Base-by-base conservation (phyloP, 2,329 filamentous ascomycete species). In the Xylariaceae sp. region DNA sequence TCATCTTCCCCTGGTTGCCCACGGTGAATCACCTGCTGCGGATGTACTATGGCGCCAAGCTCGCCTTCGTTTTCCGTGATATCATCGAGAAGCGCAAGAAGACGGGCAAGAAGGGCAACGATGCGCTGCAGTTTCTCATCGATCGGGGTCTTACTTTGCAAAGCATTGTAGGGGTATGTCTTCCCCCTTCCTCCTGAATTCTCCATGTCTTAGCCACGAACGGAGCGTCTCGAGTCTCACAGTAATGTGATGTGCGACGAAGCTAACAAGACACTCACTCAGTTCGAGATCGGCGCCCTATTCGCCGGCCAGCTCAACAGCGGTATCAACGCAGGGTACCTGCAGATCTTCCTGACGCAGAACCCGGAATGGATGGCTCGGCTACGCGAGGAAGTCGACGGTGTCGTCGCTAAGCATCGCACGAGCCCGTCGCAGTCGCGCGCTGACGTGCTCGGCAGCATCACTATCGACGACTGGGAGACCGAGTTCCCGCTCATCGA, bases 221-320 rank as follows among this genome's bases (percentile, higher is more conserved):
- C 26, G 12, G n/a, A 11, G 7, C 19, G n/a, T n/a, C n/a, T n/a
- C n/a, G n/a, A n/a, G n/a, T n/a, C n/a, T n/a, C n/a, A n/a, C n/a
- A n/a, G n/a, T n/a, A n/a, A n/a, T n/a, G n/a, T n/a, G n/a, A 4
- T 12, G 14, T 12, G 46, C n/a, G 12, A 24, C 14, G 23, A 56
- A 39, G 37, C 54, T 61, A 26, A 63, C 52, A 34, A 41, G 3
- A 14, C 34, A 16, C 19, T 6, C 28, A 31, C 41, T 14, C 61
- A 79, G 73, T 83, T 85, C 67, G 74, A 83, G 29, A 71, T 85
- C n/a, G 77, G 78, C 11, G 73, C 80, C 0, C 70, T 87, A 3
- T 84, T 83, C 65, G 82, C 83, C 1, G 83, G 82, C n/a, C 72
- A 82, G 29, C 62, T 85, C n/a, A 86, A 86, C 69, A 81, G 73